Conservation (phyloP, 768 basidiomycete genomes). For the Rhodotorula paludigena region DNA sequence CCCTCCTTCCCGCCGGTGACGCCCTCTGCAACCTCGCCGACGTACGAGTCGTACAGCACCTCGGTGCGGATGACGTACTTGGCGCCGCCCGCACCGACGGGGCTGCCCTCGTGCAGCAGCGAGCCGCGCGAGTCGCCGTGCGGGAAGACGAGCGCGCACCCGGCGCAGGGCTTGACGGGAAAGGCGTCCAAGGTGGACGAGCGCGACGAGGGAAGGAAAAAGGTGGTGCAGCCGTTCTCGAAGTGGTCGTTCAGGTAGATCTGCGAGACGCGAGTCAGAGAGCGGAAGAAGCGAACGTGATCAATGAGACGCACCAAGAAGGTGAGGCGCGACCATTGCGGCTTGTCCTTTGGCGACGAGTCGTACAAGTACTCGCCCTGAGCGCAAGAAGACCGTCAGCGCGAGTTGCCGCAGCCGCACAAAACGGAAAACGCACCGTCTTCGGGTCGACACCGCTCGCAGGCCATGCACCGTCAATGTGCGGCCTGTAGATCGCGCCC, state of each 20-base stretch:
- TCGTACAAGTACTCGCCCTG: conserved; percentile 54
- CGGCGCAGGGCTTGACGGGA: conserved; percentile 54
- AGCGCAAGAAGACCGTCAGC: background rate
- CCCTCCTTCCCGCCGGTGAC: background rate
- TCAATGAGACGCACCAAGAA: conserved; percentile 14
- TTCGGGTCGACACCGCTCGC: conserved; percentile 51
- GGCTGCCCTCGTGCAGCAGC: conserved; percentile 34
- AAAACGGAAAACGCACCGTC: conserved; percentile 37
- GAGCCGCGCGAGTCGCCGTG: conserved; percentile 31
- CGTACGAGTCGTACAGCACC: background rate
- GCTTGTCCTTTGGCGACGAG: conserved; percentile 41
- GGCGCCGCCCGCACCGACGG: conserved; percentile 26
- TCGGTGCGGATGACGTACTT: conserved; percentile 39
- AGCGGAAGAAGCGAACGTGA: conserved; percentile 2
- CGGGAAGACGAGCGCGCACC: conserved; percentile 55
- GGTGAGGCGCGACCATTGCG: conserved; percentile 35
- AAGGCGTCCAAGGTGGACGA: conserved; percentile 54
- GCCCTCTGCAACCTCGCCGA: background rate
- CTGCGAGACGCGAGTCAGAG: conserved; percentile 36
- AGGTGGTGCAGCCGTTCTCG: conserved; percentile 55
- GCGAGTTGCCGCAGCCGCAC: background rate
- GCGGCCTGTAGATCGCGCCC: conserved; percentile 55
- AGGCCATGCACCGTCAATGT: conserved; percentile 58
- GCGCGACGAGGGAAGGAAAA: conserved; percentile 53
- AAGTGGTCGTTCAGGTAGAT: conserved; percentile 57